These are phyloP conservation scores for Macadamia tetraphylla DNA, from an alignment of 164 flowering plant species.

Conservation along the genomic window DNA sequence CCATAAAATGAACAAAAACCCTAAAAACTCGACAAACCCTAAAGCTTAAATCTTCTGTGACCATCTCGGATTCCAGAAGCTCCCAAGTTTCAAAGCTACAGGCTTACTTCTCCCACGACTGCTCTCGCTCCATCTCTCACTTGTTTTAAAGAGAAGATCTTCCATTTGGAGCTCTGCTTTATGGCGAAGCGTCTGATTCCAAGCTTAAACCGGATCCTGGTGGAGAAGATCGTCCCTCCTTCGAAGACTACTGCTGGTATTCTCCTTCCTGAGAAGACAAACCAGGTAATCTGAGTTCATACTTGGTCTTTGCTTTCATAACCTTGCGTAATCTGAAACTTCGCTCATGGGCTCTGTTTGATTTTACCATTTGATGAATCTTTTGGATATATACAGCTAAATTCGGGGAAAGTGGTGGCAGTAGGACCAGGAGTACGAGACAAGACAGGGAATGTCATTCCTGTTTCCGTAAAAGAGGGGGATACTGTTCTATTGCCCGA, in stretches of 20 bases:
- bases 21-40: neutral
- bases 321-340: neutral
- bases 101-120: too few species aligned
- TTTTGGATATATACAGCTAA: slow-evolving; percentile 27
- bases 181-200: slow-evolving; percentile 71
- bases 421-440: slow-evolving; percentile 45
- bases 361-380: neutral
- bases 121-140: too few species aligned
- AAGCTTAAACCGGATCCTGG: slow-evolving; percentile 50
- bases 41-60: neutral
- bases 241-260: slow-evolving; percentile 61
- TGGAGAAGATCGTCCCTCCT: slow-evolving; percentile 63
- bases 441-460: slow-evolving; percentile 36
- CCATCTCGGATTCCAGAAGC: neutral
- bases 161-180: too few species aligned
- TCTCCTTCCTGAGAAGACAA: slow-evolving; percentile 57
- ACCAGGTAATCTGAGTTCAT: slow-evolving; percentile 31
- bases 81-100: too few species aligned
- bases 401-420: slow-evolving; percentile 56
- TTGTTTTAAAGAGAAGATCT: too few species aligned
- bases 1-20: neutral
- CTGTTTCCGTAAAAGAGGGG: slow-evolving; percentile 51
- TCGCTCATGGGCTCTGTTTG: neutral
- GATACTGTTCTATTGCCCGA: slow-evolving; percentile 63
- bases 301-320: too few species aligned